Base-by-base conservation (phyloP, 208 protist species). In the Acanthamoeba culbertsoni region DNA sequence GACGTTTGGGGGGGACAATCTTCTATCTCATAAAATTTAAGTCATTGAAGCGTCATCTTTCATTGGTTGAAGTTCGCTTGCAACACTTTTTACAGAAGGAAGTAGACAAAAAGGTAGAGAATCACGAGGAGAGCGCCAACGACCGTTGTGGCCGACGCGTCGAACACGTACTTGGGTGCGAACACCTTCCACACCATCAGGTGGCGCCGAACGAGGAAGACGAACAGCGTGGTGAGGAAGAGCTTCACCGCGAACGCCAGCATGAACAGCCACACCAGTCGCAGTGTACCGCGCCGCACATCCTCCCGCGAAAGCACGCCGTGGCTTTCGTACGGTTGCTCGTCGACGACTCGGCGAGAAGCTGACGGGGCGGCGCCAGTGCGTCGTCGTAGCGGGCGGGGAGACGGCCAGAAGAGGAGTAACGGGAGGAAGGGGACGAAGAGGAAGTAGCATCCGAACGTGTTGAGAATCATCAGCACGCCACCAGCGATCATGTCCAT, bases 151-250 rank as follows among this genome's bases (percentile, higher is more conserved):
- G 93, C 57, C 33, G 53, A 5, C 2, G 63, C 86, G 68, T 95
- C 95, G 89, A 96, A 96, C 3, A 94, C 82, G 45, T 93, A 95
- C 65, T 95, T 95, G 42, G 95, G 95, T 18, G 93, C 90, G 77
- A 96, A 96, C 20, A 96, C 89, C 43, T 86, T 62, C 94, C 94
- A 96, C 31, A 96, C 95, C 95, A 96, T 96, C 33, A 96, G 71
- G 75, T 96, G 95, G 37, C 95, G 43, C 7, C 95, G 26, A 12
- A 82, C 62, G 48, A 23, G n/a, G 77, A 91, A 95, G 33, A 96
- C 94, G 53, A 65, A 89, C 0, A 93, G 40, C 42, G 59, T 91
- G 20, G 93, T 95, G 8, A 89, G 37, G 18, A 92, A 28, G 35
- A 82, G 73, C 40, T 95, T 94, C 55, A 79, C 75, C 4, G 43